Conservation (phyloP, 495 filamentous ascomycete species). For the Talaromyces proteolyticus region DNA sequence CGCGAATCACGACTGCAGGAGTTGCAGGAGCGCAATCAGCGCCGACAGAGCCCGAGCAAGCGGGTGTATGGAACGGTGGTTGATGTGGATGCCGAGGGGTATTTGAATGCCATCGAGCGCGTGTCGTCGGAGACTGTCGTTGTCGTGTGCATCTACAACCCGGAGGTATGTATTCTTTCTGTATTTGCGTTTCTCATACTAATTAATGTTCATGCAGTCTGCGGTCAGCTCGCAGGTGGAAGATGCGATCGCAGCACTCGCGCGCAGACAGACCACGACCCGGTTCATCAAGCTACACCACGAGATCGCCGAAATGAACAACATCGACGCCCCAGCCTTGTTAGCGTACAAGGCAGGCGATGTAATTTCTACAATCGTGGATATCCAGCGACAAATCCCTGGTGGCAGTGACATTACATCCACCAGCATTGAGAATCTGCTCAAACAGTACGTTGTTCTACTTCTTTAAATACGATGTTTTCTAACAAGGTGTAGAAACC, state of each 20-base stretch:
- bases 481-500: constrained; percentile 14
- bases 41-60: constrained; percentile 60
- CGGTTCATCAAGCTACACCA: constrained; percentile 91
- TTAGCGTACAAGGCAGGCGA: constrained; percentile 86
- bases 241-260: constrained; percentile 66
- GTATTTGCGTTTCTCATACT: constrained; percentile 14
- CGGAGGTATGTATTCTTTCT: constrained; percentile 52
- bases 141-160: constrained; percentile 93
- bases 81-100: constrained; percentile 82
- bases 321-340: constrained; percentile 80
- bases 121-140: constrained; percentile 75
- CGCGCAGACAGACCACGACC: constrained; percentile 58
- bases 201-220: constrained; percentile 47
- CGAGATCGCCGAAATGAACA: constrained; percentile 91
- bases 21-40: constrained; percentile 53
- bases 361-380: constrained; percentile 83
- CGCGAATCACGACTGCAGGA: constrained; percentile 71
- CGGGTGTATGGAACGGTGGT: constrained; percentile 72
- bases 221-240: constrained; percentile 70
- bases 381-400: constrained; percentile 80
- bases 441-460: constrained; percentile 46
- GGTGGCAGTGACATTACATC: constrained; percentile 53
- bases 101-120: constrained; percentile 92
- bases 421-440: constrained; percentile 52
- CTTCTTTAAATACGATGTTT: neutral